These are phyloP conservation scores for Urtica urens DNA, from an alignment of 306 rosid genomes.

Conservation along the genomic window DNA sequence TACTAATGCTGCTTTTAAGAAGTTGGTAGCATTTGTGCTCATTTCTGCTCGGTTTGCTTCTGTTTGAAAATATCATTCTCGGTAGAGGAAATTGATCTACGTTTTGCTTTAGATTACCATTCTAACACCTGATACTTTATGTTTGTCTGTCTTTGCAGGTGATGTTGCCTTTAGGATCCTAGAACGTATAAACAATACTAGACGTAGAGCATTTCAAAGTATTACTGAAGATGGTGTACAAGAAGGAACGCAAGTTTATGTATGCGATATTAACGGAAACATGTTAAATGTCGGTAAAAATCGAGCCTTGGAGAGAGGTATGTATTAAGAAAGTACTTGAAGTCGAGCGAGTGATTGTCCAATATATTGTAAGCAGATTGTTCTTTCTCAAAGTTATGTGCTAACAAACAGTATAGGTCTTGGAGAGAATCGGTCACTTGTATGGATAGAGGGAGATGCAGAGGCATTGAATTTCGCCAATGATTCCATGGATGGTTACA, in stretches of 20 bases:
- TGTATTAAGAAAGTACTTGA: slow-evolving; percentile 10
- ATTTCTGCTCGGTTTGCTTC: too few relatives aligned
- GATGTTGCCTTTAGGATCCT: slow-evolving; percentile 93
- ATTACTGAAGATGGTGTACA: slow-evolving; percentile 40
- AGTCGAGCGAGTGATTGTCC: slow-evolving; percentile 8
- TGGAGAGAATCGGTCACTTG: slow-evolving; percentile 58
- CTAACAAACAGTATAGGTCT: slow-evolving; percentile 38
- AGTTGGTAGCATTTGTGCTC: too few relatives aligned
- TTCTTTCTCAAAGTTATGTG: slow-evolving; percentile 16
- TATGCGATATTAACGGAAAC: slow-evolving; percentile 79
- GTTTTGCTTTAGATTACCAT: too few relatives aligned
- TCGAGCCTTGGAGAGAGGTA: slow-evolving; percentile 66
- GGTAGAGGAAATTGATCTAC: too few relatives aligned
- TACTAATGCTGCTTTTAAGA: too few relatives aligned
- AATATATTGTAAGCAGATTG: background rate
- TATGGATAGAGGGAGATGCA: slow-evolving; percentile 89
- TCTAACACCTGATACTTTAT: too few relatives aligned
- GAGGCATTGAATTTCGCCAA: slow-evolving; percentile 55
- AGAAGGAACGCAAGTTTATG: slow-evolving; percentile 63
- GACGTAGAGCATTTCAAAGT: slow-evolving; percentile 46
- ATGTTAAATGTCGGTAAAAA: slow-evolving; percentile 81
- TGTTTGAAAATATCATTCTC: too few relatives aligned
- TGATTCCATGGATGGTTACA: slow-evolving; percentile 89
- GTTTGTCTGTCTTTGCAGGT: slow-evolving; percentile 36
- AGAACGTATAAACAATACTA: slow-evolving; percentile 51